Evolutionary conservation across 129 eudicot species (phyloP).

Genomic region (Gnaphalium uliginosum): DNA sequence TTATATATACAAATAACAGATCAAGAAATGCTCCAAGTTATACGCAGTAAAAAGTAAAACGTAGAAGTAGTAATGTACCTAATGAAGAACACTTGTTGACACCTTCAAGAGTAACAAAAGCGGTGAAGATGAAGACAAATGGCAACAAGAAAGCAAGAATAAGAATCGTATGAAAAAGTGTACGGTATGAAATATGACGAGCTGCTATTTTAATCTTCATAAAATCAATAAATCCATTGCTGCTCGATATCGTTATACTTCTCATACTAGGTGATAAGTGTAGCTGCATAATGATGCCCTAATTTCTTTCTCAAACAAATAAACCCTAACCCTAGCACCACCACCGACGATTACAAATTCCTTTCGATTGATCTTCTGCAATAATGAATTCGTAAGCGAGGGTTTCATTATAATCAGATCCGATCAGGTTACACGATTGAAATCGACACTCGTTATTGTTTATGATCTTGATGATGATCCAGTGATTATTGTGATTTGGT

Average conservation of each 20-base stretch:
- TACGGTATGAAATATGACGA: slow-evolving; percentile 87
- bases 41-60: not conserved
- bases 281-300: slow-evolving; percentile 89
- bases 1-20: slow-evolving; percentile 4
- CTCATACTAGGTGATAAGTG: slow-evolving; percentile 99
- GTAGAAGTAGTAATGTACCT: slow-evolving; percentile 39
- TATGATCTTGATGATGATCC: not conserved
- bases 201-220: slow-evolving; percentile 99
- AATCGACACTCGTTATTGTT: not conserved
- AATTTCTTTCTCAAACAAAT: slow-evolving; percentile 19
- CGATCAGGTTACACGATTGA: not conserved
- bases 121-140: slow-evolving; percentile 88
- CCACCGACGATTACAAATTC: slow-evolving; percentile 17
- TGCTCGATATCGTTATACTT: slow-evolving; percentile 93
- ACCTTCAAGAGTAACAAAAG: slow-evolving; percentile 97
- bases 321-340: slow-evolving; percentile 36
- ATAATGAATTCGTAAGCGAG: slow-evolving; percentile 2
- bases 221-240: slow-evolving; percentile 69
- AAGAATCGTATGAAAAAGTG: slow-evolving; percentile 83
- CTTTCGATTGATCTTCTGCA: slow-evolving; percentile 23
- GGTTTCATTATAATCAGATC: slow-evolving; percentile 34
- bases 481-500: slow-evolving; percentile 10
- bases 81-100: slow-evolving; percentile 95
- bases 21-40: slow-evolving; percentile 4
- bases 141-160: slow-evolving; percentile 86